Evolutionary conservation across 2,329 filamentous ascomycete species (phyloP).

Genomic region (Fragosphaeria purpurea): DNA sequence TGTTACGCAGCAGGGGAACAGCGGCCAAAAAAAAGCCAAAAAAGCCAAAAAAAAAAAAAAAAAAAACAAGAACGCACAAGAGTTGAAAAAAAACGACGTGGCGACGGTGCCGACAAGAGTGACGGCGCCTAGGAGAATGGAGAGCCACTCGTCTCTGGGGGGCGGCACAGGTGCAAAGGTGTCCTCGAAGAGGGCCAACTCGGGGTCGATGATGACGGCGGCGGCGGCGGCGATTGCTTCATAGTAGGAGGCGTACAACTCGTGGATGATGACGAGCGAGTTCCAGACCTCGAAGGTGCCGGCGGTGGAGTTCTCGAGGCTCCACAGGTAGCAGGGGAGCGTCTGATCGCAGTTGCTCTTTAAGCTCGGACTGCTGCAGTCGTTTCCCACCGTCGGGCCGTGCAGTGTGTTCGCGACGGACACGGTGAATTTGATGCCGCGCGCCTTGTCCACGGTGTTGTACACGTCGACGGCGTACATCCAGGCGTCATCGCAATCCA

Average conservation of each 20-base stretch:
- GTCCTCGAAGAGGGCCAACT: not conserved
- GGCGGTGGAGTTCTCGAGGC: not conserved
- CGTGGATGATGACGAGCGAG: slow-evolving; percentile 9
- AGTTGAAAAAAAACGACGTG: not conserved
- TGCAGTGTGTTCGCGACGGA: slow-evolving; percentile 6
- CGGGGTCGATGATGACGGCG: not conserved
- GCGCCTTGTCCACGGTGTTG: slow-evolving; percentile 8
- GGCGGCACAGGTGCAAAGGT: slow-evolving; percentile 4
- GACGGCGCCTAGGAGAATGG: not conserved
- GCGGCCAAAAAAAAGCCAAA: not conserved
- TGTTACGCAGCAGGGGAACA: too few species aligned
- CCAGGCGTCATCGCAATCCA: slow-evolving; percentile 19
- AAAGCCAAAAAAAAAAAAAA: not conserved
- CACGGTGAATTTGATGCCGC: not conserved
- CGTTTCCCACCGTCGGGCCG: not conserved
- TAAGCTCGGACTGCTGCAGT: too few species aligned
- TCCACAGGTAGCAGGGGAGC: not conserved
- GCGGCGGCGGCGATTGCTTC: slow-evolving; percentile 6
- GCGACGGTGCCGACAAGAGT: not conserved
- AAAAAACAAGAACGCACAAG: too few species aligned
- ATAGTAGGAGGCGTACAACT: slow-evolving; percentile 11
- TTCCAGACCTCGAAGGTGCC: slow-evolving; percentile 12
- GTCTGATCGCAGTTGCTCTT: slow-evolving; percentile 2
- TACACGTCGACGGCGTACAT: slow-evolving; percentile 16
- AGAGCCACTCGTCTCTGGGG: not conserved